Conservation (phyloP, 2,329 filamentous ascomycete species). For the Cadophora malorum region DNA sequence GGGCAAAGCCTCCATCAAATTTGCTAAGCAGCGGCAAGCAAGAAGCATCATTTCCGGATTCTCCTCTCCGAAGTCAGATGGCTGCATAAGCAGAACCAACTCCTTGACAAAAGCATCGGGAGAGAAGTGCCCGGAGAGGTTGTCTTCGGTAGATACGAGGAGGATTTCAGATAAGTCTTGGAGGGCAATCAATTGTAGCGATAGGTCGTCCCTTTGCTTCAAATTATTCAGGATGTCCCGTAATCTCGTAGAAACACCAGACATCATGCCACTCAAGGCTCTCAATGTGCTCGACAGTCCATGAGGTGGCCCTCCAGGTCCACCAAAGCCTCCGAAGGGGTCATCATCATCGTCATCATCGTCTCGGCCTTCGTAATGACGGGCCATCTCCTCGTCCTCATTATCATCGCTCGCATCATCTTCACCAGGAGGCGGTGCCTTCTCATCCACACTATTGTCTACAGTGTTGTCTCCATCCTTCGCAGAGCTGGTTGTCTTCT, state of each 20-base stretch:
- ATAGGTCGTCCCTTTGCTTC: slow-evolving; percentile 82
- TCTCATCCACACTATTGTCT: slow-evolving; percentile 49
- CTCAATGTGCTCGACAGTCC: slow-evolving; percentile 81
- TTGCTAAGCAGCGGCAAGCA: slow-evolving; percentile 93
- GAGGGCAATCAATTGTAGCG: slow-evolving; percentile 87
- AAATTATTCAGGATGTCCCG: slow-evolving; percentile 79
- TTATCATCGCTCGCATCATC: slow-evolving; percentile 59
- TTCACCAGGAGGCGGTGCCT: slow-evolving; percentile 33
- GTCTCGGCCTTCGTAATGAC: slow-evolving; percentile 58
- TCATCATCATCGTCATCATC: slow-evolving; percentile 62
- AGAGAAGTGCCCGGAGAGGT: slow-evolving; percentile 91
- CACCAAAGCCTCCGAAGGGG: slow-evolving; percentile 71
- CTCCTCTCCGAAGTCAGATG: slow-evolving; percentile 82
- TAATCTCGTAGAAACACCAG: slow-evolving; percentile 79
- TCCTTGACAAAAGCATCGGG: slow-evolving; percentile 96
- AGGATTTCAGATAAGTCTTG: slow-evolving; percentile 94
- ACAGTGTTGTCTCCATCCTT: slow-evolving; percentile 74
- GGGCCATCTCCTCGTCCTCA: slow-evolving; percentile 67
- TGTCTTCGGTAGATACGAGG: slow-evolving; percentile 95
- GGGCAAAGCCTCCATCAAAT: slow-evolving; percentile 95
- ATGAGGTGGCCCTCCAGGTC: slow-evolving; percentile 65
- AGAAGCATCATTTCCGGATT: slow-evolving; percentile 98
- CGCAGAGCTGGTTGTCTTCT: slow-evolving; percentile 63
- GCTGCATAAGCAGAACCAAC: slow-evolving; percentile 88
- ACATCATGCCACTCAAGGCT: slow-evolving; percentile 91